These are phyloP conservation scores for Ogataea trehalophila DNA, from an alignment of 805 yeast species.

Conservation along the genomic window DNA sequence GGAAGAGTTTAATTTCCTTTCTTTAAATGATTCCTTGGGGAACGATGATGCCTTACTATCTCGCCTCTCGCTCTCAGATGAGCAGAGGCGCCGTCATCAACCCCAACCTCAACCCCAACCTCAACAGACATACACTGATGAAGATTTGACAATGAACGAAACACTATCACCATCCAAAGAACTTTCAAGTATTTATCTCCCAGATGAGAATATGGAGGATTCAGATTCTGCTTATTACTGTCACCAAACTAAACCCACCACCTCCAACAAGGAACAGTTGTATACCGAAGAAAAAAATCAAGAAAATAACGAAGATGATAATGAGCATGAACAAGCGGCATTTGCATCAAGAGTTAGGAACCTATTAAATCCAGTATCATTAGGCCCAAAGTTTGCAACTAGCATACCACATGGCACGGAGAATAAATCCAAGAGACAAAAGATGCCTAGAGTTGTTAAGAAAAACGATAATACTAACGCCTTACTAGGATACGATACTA, in stretches of 20 bases:
- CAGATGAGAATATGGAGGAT: background rate
- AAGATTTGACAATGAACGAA: slow-evolving; percentile 18
- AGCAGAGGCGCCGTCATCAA: background rate
- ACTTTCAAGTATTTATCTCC: too few species aligned
- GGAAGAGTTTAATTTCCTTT: slow-evolving; percentile 10
- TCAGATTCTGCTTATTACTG: background rate
- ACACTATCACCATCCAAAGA: slow-evolving; percentile 8
- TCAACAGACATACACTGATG: slow-evolving; percentile 3
- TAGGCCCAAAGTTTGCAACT: slow-evolving; percentile 21
- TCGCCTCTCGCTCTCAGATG: background rate
- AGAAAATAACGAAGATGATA: background rate
- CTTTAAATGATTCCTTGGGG: slow-evolving; percentile 9
- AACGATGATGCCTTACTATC: slow-evolving; percentile 9
- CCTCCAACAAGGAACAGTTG: background rate
- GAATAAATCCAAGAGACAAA: background rate
- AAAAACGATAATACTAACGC: background rate
- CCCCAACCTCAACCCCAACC: background rate
- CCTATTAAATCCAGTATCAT: slow-evolving; percentile 15
- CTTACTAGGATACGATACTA: background rate
- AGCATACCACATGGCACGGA: background rate
- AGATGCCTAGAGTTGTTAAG: background rate
- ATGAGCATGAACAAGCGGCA: background rate
- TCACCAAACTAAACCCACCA: background rate
- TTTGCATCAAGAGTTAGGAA: background rate
- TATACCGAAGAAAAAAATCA: background rate